phyloP scores from a whole-genome alignment of 2,329 filamentous ascomycete genomes.

The Cercospora citrullina region DNA sequence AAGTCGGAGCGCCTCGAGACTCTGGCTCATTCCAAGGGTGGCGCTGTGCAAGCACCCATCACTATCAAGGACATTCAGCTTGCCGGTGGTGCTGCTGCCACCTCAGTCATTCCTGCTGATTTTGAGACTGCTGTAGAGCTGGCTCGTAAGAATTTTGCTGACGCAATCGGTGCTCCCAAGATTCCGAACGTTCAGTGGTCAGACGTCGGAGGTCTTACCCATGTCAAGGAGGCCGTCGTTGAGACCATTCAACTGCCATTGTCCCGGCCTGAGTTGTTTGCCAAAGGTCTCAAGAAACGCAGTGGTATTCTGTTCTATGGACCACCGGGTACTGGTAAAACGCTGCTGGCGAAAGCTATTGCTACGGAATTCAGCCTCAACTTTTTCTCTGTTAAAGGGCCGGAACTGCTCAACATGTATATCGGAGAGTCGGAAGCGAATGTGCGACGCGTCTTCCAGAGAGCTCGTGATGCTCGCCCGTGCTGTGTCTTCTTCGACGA shows the following conservation, averaged over 20 bases:
- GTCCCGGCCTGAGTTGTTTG: slow-evolving; percentile 88
- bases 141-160: slow-evolving; percentile 95
- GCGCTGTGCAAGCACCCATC: slow-evolving; percentile 30
- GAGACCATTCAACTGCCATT: slow-evolving; percentile 95
- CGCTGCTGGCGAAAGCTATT: slow-evolving; percentile 87
- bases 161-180: slow-evolving; percentile 95
- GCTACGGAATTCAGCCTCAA: slow-evolving; percentile 92
- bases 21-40: slow-evolving; percentile 57
- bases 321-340: slow-evolving; percentile 88
- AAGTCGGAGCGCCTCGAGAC: slow-evolving; percentile 72
- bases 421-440: slow-evolving; percentile 94
- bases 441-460: slow-evolving; percentile 83
- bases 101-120: slow-evolving; percentile 76
- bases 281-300: slow-evolving; percentile 96
- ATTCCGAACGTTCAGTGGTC: slow-evolving; percentile 97
- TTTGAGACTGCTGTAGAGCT: slow-evolving; percentile 93
- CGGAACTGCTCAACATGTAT: slow-evolving; percentile 92
- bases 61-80: slow-evolving; percentile 82
- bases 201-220: slow-evolving; percentile 87
- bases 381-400: slow-evolving; percentile 92
- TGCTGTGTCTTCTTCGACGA: slow-evolving; percentile 95
- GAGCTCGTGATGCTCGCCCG: slow-evolving; percentile 79
- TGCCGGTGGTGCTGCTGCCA: slow-evolving; percentile 76
- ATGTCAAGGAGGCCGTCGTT: slow-evolving; percentile 95
- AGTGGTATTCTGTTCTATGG: slow-evolving; percentile 92